Conservation (phyloP, 202 grass and related monocot species). For the Zizania palustris region DNA sequence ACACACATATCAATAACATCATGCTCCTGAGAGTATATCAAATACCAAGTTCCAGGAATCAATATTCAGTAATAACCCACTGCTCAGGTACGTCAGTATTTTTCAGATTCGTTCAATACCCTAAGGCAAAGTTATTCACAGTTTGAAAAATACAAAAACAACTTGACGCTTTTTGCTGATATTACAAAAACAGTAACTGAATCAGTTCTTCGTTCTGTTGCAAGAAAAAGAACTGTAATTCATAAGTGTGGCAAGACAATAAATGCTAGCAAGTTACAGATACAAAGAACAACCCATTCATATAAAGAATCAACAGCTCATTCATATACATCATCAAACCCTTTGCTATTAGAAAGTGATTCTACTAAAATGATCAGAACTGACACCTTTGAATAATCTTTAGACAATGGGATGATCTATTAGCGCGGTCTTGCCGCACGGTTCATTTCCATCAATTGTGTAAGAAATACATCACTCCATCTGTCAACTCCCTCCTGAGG, state of each 20-base stretch:
- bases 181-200: not conserved
- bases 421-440: conserved; percentile 36
- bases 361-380: conserved; percentile 29
- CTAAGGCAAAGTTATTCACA: no score
- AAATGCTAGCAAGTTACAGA: not conserved
- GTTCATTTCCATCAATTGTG: conserved; percentile 86
- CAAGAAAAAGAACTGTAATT: conserved; percentile 16
- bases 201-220: not conserved
- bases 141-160: no score
- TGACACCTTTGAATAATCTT: conserved; percentile 27
- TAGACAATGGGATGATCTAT: conserved; percentile 29
- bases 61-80: no score
- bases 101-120: no score
- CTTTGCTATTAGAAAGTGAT: conserved; percentile 17
- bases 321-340: conserved; percentile 32
- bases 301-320: conserved; percentile 5
- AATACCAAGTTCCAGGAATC: no score
- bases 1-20: no score
- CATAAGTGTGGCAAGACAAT: not conserved
- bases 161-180: no score
- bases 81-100: no score
- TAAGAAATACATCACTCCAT: conserved; percentile 80
- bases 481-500: conserved; percentile 61
- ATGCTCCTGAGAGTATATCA: no score
- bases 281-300: no score